Evolutionary conservation across 1,139 yeast species (phyloP), one percentile per base, ranked within the genome.

Genomic region (Zygoascus sp.): DNA sequence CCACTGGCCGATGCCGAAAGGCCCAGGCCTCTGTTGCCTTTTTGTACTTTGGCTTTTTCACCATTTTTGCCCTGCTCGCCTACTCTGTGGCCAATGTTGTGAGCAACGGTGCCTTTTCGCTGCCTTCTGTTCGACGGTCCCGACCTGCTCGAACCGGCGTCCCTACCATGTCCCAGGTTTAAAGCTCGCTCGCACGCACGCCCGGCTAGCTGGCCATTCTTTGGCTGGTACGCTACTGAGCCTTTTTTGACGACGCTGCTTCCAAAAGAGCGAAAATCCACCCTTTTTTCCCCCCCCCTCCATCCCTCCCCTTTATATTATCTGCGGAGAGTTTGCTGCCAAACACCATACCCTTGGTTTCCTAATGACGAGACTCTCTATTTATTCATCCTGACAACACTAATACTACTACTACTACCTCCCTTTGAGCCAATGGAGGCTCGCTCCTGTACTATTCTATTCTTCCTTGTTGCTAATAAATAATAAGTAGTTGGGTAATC

Each of bases 21-120:
- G 92, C 95, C 50, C 97, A 92, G 76, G 95, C 95, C 54, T 72
- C 87, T 34, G 79, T 79, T 60, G 96, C 96, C 53, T 92, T 92
- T 83, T 78, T 89, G 63, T 92, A 80, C 83, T 82, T 92, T 69
- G 76, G 94, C 52, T 81, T 84, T 75, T 80, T 82, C 65, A 71
- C 83, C 66, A 83, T 87, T 66, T 69, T 88, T 58, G 85, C 77
- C 62, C 79, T 90, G 53, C 66, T 80, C 55, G 74, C 76, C 52
- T 74, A 86, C 71, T 80, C 92, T 54, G 61, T 75, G 54, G 59
- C 80, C 54, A 70, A 77, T 51, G 73, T 85, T 52, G 46, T 76
- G 62, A 73, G 75, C 67, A 83, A 87, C 60, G 97, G 97, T 55
- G 78, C 85, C 60, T 83, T 88, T 63, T 83, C 90, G 54, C 51